Percentiles rank a stretch among this genome's conserved stretches.
Evolutionary conservation across 495 filamentous ascomycete species (phyloP).

Genomic region (Penicillium egyptiacum): DNA sequence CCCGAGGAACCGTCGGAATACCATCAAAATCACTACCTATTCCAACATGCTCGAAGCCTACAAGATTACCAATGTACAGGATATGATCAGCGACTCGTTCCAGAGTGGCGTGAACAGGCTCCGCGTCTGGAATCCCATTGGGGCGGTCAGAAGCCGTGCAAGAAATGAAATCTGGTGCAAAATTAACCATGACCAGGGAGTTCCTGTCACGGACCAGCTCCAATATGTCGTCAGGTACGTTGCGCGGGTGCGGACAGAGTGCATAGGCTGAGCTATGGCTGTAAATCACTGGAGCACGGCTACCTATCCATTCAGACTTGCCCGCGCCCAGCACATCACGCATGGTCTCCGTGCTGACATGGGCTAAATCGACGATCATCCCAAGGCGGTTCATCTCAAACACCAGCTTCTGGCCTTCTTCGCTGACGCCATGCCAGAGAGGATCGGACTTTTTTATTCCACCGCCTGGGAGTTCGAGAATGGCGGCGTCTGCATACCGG

Average conservation of each 20-base stretch:
- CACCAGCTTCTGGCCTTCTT: constrained; percentile 61
- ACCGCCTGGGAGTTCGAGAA: constrained; percentile 51
- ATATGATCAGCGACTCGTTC: constrained; percentile 72
- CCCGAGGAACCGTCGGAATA: constrained; percentile 46
- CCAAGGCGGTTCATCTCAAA: constrained; percentile 58
- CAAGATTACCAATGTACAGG: constrained; percentile 51
- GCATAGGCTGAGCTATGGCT: constrained; percentile 55
- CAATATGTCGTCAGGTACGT: constrained; percentile 61
- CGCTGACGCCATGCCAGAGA: constrained; percentile 64
- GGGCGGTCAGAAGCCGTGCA: constrained; percentile 45
- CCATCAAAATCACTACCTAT: constrained; percentile 67
- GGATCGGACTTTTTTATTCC: constrained; percentile 46
- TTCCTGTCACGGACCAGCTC: constrained; percentile 53
- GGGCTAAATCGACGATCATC: constrained; percentile 55
- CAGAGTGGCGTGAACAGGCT: constrained; percentile 69
- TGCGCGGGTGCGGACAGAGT: constrained; percentile 56
- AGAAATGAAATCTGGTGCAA: constrained; percentile 74
- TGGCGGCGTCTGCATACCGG: constrained; percentile 79
- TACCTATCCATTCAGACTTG: constrained; percentile 44
- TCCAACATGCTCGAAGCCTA: constrained; percentile 63
- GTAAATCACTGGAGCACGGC: constrained; percentile 57
- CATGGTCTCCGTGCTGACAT: constrained; percentile 57
- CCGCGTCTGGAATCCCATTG: constrained; percentile 45
- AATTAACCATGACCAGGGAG: constrained; percentile 62
- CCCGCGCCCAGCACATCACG: constrained; percentile 52